Evolutionary conservation across 768 basidiomycete genomes (phyloP).

Genomic region (Mycena galopus): DNA sequence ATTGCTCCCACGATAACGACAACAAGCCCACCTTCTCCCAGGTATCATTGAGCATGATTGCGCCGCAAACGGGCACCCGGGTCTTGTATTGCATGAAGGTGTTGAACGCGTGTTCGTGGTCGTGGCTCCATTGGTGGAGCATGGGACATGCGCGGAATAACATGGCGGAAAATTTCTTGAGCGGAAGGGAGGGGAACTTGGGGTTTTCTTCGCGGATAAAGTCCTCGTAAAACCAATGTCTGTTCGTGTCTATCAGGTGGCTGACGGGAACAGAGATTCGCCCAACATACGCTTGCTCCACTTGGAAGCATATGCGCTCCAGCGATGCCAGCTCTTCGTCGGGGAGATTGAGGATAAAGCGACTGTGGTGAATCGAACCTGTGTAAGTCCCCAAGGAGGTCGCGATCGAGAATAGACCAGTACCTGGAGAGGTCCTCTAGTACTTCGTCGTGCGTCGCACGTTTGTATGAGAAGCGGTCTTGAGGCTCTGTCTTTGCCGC

Average conservation of each 20-base stretch:
- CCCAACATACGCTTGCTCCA: slow-evolving; percentile 93
- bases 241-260: slow-evolving; percentile 47
- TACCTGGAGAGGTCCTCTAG: slow-evolving; percentile 93
- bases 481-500: slow-evolving; percentile 54
- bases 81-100: slow-evolving; percentile 97
- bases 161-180: slow-evolving; percentile 94
- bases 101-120: slow-evolving; percentile 88
- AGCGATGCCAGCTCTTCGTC: slow-evolving; percentile 91
- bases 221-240: slow-evolving; percentile 99
- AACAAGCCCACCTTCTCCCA: slow-evolving; percentile 86
- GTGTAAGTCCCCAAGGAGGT: slow-evolving; percentile 32
- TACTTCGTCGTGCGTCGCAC: slow-evolving; percentile 86
- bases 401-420: slow-evolving; percentile 23
- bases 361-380: slow-evolving; percentile 58
- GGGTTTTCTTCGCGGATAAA: slow-evolving; percentile 94
- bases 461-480: slow-evolving; percentile 70
- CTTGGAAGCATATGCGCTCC: slow-evolving; percentile 97
- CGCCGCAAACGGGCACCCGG: slow-evolving; percentile 96
- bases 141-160: slow-evolving; percentile 89
- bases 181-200: slow-evolving; percentile 85
- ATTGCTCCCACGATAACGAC: slow-evolving; percentile 21
- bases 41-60: slow-evolving; percentile 91
- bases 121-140: slow-evolving; percentile 84
- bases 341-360: slow-evolving; percentile 97
- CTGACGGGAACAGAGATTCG: slow-evolving; percentile 23